phyloP scores from a whole-genome alignment of 768 basidiomycete species.

The Fistulinella prunicolor region DNA sequence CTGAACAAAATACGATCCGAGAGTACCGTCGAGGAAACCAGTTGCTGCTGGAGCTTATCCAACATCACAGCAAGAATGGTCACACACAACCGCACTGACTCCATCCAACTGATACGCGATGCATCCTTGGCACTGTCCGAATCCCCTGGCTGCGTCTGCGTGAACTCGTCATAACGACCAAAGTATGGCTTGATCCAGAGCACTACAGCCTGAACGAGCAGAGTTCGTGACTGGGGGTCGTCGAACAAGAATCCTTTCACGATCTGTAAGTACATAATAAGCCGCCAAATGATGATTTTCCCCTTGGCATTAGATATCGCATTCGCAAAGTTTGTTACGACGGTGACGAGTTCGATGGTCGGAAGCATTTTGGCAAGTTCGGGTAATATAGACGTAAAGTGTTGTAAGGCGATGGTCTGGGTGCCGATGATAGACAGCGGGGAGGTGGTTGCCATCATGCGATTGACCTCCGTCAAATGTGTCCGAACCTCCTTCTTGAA shows the following conservation, averaged over 20 bases:
- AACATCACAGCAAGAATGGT: slow-evolving; percentile 88
- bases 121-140: slow-evolving; percentile 63
- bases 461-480: slow-evolving; percentile 77
- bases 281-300: slow-evolving; percentile 88
- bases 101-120: slow-evolving; percentile 84
- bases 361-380: slow-evolving; percentile 80
- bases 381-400: slow-evolving; percentile 89
- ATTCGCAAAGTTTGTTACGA: slow-evolving; percentile 85
- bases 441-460: slow-evolving; percentile 79
- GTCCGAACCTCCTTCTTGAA: slow-evolving; percentile 82
- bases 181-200: slow-evolving; percentile 96
- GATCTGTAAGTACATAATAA: slow-evolving; percentile 91
- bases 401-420: slow-evolving; percentile 89
- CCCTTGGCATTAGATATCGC: slow-evolving; percentile 75
- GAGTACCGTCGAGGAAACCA: slow-evolving; percentile 63
- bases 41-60: slow-evolving; percentile 80
- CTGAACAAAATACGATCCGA: slow-evolving; percentile 58
- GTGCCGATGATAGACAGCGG: slow-evolving; percentile 93
- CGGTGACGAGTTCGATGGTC: slow-evolving; percentile 79
- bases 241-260: slow-evolving; percentile 89
- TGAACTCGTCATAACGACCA: slow-evolving; percentile 84
- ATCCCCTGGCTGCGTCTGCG: slow-evolving; percentile 60
- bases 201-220: slow-evolving; percentile 83
- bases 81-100: slow-evolving; percentile 84
- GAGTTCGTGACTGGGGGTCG: slow-evolving; percentile 68